phyloP scores from a whole-genome alignment of 176 grass and related monocot genomes.

The Eleusine indica region DNA sequence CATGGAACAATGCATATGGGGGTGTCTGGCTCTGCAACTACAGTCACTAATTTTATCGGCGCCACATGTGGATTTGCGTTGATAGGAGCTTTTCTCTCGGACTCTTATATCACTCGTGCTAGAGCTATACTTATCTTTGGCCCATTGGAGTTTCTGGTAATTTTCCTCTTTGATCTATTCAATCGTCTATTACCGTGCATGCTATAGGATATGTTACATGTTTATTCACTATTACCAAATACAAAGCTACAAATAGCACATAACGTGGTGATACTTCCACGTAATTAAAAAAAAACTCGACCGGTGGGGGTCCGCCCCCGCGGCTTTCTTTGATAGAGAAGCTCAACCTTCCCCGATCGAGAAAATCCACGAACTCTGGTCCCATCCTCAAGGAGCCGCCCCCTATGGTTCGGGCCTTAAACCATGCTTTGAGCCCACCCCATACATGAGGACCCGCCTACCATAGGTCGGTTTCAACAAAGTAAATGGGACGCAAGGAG shows the following conservation, averaged over 20 bases:
- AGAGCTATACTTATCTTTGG: conserved; percentile 65
- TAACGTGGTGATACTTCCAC: not conserved
- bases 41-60: conserved; percentile 53
- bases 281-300: not conserved
- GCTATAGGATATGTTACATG: not conserved
- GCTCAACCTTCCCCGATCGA: no score
- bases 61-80: conserved; percentile 53
- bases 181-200: not conserved
- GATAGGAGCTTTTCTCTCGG: conserved; percentile 67
- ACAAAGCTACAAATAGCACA: not conserved
- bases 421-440: no score
- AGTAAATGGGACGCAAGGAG: no score
- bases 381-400: no score
- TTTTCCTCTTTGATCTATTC: conserved; percentile 14
- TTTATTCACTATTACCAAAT: not conserved
- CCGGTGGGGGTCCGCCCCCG: no score
- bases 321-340: no score
- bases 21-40: conserved; percentile 53
- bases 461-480: no score
- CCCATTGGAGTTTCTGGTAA: conserved; percentile 69
- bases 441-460: no score
- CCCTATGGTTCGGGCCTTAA: no score
- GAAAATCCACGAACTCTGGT: no score
- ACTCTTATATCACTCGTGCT: conserved; percentile 64
- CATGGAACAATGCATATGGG: conserved; percentile 64